Base-by-base conservation (phyloP, 768 basidiomycete species). In the Kwoniella sp. region DNA sequence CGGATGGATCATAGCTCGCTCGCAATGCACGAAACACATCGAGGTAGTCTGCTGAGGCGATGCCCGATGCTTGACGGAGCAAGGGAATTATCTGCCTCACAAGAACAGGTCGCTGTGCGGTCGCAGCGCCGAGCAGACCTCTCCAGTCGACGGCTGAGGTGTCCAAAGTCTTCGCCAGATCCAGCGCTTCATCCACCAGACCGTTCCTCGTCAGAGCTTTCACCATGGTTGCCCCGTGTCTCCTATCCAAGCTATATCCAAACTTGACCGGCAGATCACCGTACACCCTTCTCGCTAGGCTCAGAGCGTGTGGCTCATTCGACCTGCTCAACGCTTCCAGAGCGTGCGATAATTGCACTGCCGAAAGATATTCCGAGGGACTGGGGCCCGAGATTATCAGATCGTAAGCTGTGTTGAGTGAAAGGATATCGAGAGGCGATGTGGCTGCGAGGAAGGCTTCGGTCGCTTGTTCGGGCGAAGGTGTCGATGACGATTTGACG, bases 141-240 rank as follows among this genome's bases (percentile, higher is more conserved):
- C 63, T 25, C 63, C 63, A 65, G 45, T 53, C 22, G 12, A 54
- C 56, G 7, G n/a, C 23, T 2, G n/a, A 5, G 15, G 41, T 30
- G 12, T 58, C 37, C 22, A 58, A 20, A 4, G 37, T 28, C 34
- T 58, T n/a, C 30, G 63, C 50, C 12, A 59, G 25, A 2, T 55
- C 58, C 23, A 57, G 31, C 17, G 59, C 68, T 13, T 65, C 61
- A 4, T 37, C 66, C 29, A 23, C 56, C 2, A 54, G 22, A 20
- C 55, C 59, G n/a, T 50, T 26, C 17, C 48, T 48, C 22, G 47
- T 31, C n/a, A 65, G n/a, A 5, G 8, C 38, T 22, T 55, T 55
- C 3, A 58, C 26, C 20, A 65, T n/a, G 4, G 47, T 23, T n/a
- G 29, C 23, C 17, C 17, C 26, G 23, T 29, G 37, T 30, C 54